These are phyloP conservation scores for Cercospora sp. DNA, from an alignment of 2,329 filamentous ascomycete species.

Conservation along the genomic window DNA sequence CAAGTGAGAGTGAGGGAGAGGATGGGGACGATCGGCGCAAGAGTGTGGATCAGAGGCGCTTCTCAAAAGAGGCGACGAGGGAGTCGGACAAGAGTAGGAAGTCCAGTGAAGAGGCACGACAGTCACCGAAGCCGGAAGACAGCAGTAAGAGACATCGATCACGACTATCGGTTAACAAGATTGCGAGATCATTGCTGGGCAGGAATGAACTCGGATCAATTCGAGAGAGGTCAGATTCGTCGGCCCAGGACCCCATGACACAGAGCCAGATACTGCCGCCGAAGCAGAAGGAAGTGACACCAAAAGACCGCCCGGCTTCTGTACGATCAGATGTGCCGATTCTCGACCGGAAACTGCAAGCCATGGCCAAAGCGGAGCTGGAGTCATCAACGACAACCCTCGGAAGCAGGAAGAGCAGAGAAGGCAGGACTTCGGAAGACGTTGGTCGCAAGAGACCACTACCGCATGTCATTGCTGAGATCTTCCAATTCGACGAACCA, in stretches of 20 bases:
- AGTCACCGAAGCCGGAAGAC: slow-evolving; percentile 10
- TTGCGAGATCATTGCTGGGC: slow-evolving; percentile 60
- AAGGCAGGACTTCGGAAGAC: slow-evolving; percentile 19
- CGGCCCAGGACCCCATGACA: slow-evolving; percentile 34
- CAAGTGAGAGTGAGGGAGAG: slow-evolving; percentile 62
- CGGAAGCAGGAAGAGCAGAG: slow-evolving; percentile 28
- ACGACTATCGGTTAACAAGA: slow-evolving; percentile 62
- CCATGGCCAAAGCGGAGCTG: slow-evolving; percentile 32
- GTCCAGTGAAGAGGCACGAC: slow-evolving; percentile 2
- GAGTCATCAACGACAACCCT: slow-evolving; percentile 32
- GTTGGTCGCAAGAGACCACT: slow-evolving; percentile 17
- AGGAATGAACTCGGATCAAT: slow-evolving; percentile 49
- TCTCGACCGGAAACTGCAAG: slow-evolving; percentile 66
- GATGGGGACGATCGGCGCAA: slow-evolving; percentile 21
- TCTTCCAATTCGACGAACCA: slow-evolving; percentile 76
- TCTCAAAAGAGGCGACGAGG: slow-evolving; percentile 8
- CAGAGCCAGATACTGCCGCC: slow-evolving; percentile 36
- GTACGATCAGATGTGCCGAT: slow-evolving; percentile 62
- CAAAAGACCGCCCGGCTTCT: slow-evolving; percentile 29
- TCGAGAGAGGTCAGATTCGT: slow-evolving; percentile 38
- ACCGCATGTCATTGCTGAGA: slow-evolving; percentile 45
- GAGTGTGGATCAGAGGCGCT: slow-evolving; percentile 14
- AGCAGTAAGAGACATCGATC: slow-evolving; percentile 49
- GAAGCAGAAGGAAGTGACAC: slow-evolving; percentile 21
- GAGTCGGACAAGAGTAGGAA: slow-evolving; percentile 4